phyloP scores from a whole-genome alignment of 2,329 filamentous ascomycete genomes.

The Xylariaceae sp. region DNA sequence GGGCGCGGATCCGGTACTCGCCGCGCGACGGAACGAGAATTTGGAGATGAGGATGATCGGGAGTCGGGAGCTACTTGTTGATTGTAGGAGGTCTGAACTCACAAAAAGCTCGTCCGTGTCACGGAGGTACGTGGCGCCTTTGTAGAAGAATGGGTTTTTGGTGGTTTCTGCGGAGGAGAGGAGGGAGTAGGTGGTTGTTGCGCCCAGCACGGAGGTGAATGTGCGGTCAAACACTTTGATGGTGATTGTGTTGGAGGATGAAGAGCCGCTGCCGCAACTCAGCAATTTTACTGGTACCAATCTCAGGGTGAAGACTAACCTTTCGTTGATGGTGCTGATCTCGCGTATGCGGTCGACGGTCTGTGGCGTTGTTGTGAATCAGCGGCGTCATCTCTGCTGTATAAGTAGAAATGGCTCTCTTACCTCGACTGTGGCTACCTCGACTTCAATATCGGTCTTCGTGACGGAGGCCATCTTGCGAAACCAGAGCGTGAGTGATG shows the following conservation, averaged over 20 bases:
- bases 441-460: constrained; percentile 4
- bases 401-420: not conserved
- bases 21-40: constrained; percentile 24
- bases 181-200: constrained; percentile 36
- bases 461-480: too few relatives aligned
- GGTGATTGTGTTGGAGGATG: constrained; percentile 23
- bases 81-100: constrained; percentile 41
- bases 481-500: too few relatives aligned
- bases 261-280: not conserved
- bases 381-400: not conserved
- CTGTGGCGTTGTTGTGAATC: constrained; percentile 3
- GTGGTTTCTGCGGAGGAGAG: constrained; percentile 38
- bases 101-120: constrained; percentile 40
- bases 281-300: not conserved
- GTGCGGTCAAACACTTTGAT: constrained; percentile 36
- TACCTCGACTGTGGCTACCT: constrained; percentile 7
- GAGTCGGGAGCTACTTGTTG: constrained; percentile 33
- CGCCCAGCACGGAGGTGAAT: constrained; percentile 35
- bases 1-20: not conserved
- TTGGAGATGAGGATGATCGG: constrained; percentile 44
- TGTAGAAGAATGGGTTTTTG: constrained; percentile 43
- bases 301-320: constrained; percentile 7
- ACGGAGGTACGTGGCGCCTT: constrained; percentile 40
- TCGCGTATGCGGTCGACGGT: constrained; percentile 8
- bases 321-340: constrained; percentile 3